Base-by-base conservation (phyloP, 768 basidiomycete species). In the Phylloporus sp. region DNA sequence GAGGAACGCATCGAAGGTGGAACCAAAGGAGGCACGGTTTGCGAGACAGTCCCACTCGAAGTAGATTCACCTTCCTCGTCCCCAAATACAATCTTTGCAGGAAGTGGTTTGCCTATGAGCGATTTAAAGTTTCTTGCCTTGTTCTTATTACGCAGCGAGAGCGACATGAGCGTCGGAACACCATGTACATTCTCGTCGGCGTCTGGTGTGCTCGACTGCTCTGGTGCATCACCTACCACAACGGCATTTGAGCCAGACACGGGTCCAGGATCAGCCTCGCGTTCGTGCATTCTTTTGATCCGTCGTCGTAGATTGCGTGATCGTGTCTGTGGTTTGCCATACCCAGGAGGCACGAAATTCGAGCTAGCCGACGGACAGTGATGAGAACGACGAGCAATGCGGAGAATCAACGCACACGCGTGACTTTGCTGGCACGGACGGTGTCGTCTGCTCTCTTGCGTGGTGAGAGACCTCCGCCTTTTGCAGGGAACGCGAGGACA, bases 71-170 rank as follows among this genome's bases (percentile, higher is more conserved):
- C 46, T 20, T 49, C 58, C 29, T 50, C 46, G 11, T 63, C 56
- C 2, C 60, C 60, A 50, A 85, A 85, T 15, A 79, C 66, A 46
- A 86, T 82, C 63, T 79, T 85, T 31, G 67, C 58, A 27, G 62
- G 73, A 52, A 63, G 72, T 41, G 42, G 72, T 60, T 31, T 66
- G 38, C 64, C 53, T 63, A 82, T 71, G 7, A 76, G 66, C 39
- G 76, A 69, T 55, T 75, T 80, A 64, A 83, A 86, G 17, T 79
- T 80, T 47, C 78, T 82, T 36, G 76, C 78, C 63, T 88, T 89
- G 64, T 86, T 88, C 64, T 85, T 87, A 61, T 85, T 88, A 35
- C 77, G 71, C 18, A 86, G 64, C 1, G 78, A 78, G 33, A 77
- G 69, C 48, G 53, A 60, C 13, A 75, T 74, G 20, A 77, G 69